A percentile compares a stretch with the other conserved stretches of the same genome.
Conservation (phyloP, 768 basidiomycete species). For the Lepiota venenata region DNA sequence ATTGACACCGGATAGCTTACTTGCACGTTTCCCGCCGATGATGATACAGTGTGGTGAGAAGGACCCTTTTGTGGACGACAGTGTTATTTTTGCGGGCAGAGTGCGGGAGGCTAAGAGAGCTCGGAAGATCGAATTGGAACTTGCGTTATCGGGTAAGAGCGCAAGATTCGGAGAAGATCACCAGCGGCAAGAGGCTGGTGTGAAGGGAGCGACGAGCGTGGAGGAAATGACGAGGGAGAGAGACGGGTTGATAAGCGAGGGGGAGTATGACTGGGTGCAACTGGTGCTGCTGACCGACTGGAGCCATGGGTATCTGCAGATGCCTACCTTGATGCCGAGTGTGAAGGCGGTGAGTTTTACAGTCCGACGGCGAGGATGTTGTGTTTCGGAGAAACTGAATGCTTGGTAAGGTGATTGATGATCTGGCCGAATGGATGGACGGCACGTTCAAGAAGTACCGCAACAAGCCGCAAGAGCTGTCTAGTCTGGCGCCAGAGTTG, state of each 20-base stretch:
- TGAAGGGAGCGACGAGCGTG: slow-evolving; percentile 28
- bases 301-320: slow-evolving; percentile 97
- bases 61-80: slow-evolving; percentile 94
- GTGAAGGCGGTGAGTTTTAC: slow-evolving; percentile 51
- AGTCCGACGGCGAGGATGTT: background rate
- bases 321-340: slow-evolving; percentile 84
- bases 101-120: slow-evolving; percentile 93
- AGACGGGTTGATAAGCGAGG: slow-evolving; percentile 59
- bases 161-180: slow-evolving; percentile 59
- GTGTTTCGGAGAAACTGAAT: slow-evolving; percentile 2
- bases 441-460: slow-evolving; percentile 57
- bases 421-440: slow-evolving; percentile 90
- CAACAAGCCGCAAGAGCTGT: slow-evolving; percentile 7
- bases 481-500: background rate
- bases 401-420: slow-evolving; percentile 53
- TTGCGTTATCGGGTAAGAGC: slow-evolving; percentile 57
- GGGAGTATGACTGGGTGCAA: slow-evolving; percentile 93
- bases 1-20: slow-evolving; percentile 74
- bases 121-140: slow-evolving; percentile 70
- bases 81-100: slow-evolving; percentile 92
- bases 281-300: slow-evolving; percentile 93
- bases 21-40: slow-evolving; percentile 92
- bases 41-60: slow-evolving; percentile 96
- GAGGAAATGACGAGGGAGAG: slow-evolving; percentile 52
- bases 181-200: slow-evolving; percentile 51